Percentiles rank a stretch among this genome's conserved stretches.
Conservation (phyloP, 2,329 filamentous ascomycete species). For the Hymenoscyphus repandus region DNA sequence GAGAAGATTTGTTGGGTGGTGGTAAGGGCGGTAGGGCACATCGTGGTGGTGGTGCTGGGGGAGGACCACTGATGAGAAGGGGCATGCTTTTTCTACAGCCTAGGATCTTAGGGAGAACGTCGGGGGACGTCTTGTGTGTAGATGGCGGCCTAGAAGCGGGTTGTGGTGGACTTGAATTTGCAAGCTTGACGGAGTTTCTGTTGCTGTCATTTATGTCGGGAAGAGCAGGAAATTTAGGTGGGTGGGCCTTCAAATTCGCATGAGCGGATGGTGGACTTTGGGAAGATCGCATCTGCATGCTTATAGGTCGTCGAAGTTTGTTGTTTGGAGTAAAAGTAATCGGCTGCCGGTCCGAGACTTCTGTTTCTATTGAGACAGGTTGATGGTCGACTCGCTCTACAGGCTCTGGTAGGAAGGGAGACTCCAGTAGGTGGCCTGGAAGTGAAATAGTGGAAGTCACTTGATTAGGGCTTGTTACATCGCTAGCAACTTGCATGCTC, state of each 20-base stretch:
- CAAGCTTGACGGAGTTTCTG: not conserved
- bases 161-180: not conserved
- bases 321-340: not conserved
- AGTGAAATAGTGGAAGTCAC: slow-evolving; percentile 1
- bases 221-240: slow-evolving; percentile 17
- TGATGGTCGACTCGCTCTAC: not conserved
- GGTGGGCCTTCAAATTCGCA: slow-evolving; percentile 40
- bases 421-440: slow-evolving; percentile 4
- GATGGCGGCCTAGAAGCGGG: slow-evolving; percentile 1
- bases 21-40: slow-evolving; percentile 30
- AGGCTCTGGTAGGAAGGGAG: not conserved
- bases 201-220: not conserved
- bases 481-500: slow-evolving; percentile 16
- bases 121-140: slow-evolving; percentile 7
- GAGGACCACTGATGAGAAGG: slow-evolving; percentile 25
- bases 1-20: slow-evolving; percentile 5
- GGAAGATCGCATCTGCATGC: slow-evolving; percentile 17
- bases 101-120: slow-evolving; percentile 12
- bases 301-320: slow-evolving; percentile 18
- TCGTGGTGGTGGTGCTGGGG: slow-evolving; percentile 29
- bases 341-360: not conserved
- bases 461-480: not conserved
- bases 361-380: not conserved
- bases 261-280: not conserved
- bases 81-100: slow-evolving; percentile 24